A percentile compares a stretch with the other conserved stretches of the same genome.
Conservation (phyloP, 371 early-diverging fungal genomes). For the Mortierella sp. region DNA sequence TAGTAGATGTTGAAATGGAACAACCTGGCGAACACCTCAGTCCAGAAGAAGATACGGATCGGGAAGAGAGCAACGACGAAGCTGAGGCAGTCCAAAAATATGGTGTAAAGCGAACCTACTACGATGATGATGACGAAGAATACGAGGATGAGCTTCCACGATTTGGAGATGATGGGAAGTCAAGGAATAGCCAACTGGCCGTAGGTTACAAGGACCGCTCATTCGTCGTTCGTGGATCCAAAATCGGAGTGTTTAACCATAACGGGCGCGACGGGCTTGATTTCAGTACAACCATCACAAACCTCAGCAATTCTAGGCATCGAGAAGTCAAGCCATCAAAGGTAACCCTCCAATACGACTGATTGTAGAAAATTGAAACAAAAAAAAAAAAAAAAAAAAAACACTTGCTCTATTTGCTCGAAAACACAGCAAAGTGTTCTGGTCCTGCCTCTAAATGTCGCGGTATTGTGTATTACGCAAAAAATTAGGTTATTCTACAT, state of each 20-base stretch:
- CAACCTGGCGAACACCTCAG: slow-evolving; percentile 34
- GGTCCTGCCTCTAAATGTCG: too few species aligned
- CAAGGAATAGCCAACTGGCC: slow-evolving; percentile 74
- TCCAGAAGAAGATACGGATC: slow-evolving; percentile 22
- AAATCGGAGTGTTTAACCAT: slow-evolving; percentile 87
- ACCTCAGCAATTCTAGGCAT: slow-evolving; percentile 59
- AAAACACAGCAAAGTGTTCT: too few species aligned
- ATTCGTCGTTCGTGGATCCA: slow-evolving; percentile 87
- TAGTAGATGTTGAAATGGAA: slow-evolving; percentile 68
- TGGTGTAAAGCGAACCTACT: too few species aligned
- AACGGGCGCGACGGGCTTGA: slow-evolving; percentile 72
- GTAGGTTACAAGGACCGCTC: slow-evolving; percentile 85
- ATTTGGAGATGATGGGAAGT: slow-evolving; percentile 26
- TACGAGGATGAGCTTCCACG: slow-evolving; percentile 32
- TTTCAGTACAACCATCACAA: slow-evolving; percentile 76
- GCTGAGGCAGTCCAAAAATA: too few species aligned
- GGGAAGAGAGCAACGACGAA: slow-evolving; percentile 28
- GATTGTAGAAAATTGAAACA: background rate
- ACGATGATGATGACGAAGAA: slow-evolving; percentile 32
- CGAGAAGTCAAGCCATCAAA: slow-evolving; percentile 64
- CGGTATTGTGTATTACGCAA: background rate
- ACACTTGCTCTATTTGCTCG: too few species aligned
- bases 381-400: too few species aligned
- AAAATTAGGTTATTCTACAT: slow-evolving; percentile 74
- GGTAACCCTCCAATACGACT: slow-evolving; percentile 24